Conservation (phyloP, 331 rosid genomes). For the Malus hybrid region DNA sequence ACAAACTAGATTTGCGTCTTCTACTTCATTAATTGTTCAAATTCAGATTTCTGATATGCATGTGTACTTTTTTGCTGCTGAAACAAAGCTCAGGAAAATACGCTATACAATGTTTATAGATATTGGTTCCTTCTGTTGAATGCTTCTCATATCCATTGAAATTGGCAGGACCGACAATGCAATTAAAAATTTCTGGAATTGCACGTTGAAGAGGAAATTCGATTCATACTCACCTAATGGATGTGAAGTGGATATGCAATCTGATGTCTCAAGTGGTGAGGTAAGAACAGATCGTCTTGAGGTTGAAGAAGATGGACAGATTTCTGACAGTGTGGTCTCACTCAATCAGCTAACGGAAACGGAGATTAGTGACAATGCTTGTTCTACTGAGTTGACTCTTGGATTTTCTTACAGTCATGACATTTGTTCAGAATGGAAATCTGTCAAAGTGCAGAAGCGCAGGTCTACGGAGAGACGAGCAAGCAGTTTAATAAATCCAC, state of each 20-base stretch:
- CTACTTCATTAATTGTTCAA: not conserved
- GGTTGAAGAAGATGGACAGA: slow-evolving; percentile 12
- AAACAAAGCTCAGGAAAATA: not conserved
- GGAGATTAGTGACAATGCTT: slow-evolving; percentile 12
- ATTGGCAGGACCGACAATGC: slow-evolving; percentile 56
- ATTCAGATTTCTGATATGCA: not conserved
- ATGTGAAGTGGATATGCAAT: slow-evolving; percentile 3
- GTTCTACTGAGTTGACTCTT: slow-evolving; percentile 13
- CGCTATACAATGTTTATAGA: not conserved
- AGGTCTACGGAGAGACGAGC: not conserved
- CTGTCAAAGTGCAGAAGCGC: not conserved
- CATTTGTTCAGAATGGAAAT: not conserved
- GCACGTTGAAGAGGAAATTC: slow-evolving; percentile 40
- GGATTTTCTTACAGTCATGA: not conserved
- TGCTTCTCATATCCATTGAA: not conserved
- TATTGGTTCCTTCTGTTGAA: not conserved
- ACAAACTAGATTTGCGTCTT: not conserved
- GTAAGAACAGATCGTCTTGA: not conserved
- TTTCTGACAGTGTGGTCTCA: slow-evolving; percentile 15
- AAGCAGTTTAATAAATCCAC: not conserved
- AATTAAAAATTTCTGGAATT: slow-evolving; percentile 63
- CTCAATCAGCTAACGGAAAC: slow-evolving; percentile 5
- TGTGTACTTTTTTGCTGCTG: not conserved
- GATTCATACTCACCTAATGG: slow-evolving; percentile 23
- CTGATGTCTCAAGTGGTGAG: slow-evolving; percentile 6